Evolutionary conservation across 2,329 filamentous ascomycete species (phyloP).

Genomic region (Xylaria sp.): DNA sequence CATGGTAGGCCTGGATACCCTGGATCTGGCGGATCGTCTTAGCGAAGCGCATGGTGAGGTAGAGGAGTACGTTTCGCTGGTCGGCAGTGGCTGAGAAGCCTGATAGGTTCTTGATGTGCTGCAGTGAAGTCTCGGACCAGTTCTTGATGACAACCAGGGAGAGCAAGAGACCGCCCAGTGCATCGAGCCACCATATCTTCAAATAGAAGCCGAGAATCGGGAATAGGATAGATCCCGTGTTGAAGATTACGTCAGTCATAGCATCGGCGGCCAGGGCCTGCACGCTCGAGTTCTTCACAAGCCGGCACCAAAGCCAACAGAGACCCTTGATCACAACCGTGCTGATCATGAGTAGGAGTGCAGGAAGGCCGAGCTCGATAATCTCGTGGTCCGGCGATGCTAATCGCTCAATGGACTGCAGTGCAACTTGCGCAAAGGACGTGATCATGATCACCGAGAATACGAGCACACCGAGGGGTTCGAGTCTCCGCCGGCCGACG

Average conservation of each 20-base stretch:
- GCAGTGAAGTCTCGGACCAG: constrained; percentile 78
- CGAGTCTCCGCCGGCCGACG: constrained; percentile 79
- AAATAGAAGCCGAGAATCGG: constrained; percentile 82
- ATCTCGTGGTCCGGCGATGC: constrained; percentile 70
- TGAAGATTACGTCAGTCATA: constrained; percentile 86
- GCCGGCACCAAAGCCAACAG: constrained; percentile 88
- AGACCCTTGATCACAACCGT: constrained; percentile 85
- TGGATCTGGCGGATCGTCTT: constrained; percentile 88
- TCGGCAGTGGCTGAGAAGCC: constrained; percentile 83
- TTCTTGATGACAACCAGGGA: constrained; percentile 82
- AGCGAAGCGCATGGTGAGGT: constrained; percentile 93
- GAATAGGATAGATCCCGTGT: constrained; percentile 88
- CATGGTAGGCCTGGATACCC: constrained; percentile 85
- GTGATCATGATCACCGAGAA: constrained; percentile 90
- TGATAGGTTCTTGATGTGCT: constrained; percentile 83
- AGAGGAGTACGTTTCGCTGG: constrained; percentile 85
- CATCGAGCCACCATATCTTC: constrained; percentile 86
- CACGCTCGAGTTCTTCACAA: constrained; percentile 87
- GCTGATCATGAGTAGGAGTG: constrained; percentile 81
- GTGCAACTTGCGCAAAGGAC: constrained; percentile 80
- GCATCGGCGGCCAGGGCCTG: constrained; percentile 75
- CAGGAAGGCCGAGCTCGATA: constrained; percentile 77
- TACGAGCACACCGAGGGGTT: constrained; percentile 82
- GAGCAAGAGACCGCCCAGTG: constrained; percentile 81
- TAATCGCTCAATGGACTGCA: constrained; percentile 76